Evolutionary conservation across 371 early-diverging fungal species (phyloP).

Genomic region (Saksenaea oblongispora): DNA sequence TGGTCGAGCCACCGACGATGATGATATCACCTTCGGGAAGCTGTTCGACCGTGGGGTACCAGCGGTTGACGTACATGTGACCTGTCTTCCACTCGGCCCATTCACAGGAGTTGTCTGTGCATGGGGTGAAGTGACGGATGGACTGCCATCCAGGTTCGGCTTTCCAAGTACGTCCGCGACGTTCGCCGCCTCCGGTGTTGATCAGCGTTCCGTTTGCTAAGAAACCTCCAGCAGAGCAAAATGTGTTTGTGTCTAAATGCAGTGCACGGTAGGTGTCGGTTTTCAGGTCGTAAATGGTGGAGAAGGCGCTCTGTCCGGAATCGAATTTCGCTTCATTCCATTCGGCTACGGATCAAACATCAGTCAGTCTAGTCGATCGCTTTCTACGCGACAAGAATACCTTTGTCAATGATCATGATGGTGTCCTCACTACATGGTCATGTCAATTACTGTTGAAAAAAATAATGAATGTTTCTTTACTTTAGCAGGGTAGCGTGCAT

Average conservation of each 20-base stretch:
- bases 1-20: conserved; percentile 58
- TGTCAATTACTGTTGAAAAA: too few species aligned
- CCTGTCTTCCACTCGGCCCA: conserved; percentile 43
- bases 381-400: too few species aligned
- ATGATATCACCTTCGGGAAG: conserved; percentile 58
- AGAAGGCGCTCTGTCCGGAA: conserved; percentile 52
- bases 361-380: too few species aligned
- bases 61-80: conserved; percentile 48
- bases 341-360: conserved; percentile 43
- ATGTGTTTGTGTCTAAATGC: conserved; percentile 58
- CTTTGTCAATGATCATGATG: conserved; percentile 50
- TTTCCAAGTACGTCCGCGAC: conserved; percentile 41
- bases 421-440: conserved; percentile 33
- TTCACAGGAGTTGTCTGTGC: conserved; percentile 43
- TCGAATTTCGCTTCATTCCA: conserved; percentile 52
- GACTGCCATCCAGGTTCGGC: conserved; percentile 56
- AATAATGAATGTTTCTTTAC: too few species aligned
- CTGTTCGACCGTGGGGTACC: conserved; percentile 65
- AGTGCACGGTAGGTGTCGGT: conserved; percentile 48
- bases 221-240: conserved; percentile 66
- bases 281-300: conserved; percentile 52
- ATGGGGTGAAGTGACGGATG: conserved; percentile 53
- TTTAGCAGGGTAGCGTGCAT: conserved; percentile 50
- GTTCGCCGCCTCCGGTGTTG: conserved; percentile 61
- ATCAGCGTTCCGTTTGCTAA: conserved; percentile 60